A percentile compares a stretch with the other conserved stretches of the same genome.
Evolutionary conservation across 345 rosid genomes (phyloP).

Genomic region (Linum usitatissimum): DNA sequence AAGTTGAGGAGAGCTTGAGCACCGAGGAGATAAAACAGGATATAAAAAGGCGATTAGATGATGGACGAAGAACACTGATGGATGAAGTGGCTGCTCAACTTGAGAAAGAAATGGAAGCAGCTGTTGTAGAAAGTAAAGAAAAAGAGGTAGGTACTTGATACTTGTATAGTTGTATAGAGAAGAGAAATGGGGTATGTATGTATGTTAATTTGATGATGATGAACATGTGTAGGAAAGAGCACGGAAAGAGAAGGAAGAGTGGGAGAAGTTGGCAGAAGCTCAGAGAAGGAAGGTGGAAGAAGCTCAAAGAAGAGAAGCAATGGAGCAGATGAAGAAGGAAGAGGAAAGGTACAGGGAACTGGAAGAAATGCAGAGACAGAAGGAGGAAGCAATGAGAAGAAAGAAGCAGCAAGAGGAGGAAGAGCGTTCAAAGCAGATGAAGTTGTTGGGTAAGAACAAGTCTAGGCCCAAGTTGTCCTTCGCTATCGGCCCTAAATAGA

Average conservation of each 20-base stretch:
- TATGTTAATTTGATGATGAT: too few relatives aligned
- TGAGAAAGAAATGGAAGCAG: conserved; percentile 71
- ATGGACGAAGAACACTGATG: conserved; percentile 54
- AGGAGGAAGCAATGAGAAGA: conserved; percentile 72
- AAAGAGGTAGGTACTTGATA: conserved; percentile 78
- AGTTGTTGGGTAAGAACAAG: conserved; percentile 92
- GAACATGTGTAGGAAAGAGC: conserved; percentile 47
- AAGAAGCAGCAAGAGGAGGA: conserved; percentile 90
- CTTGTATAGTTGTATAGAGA: too few relatives aligned
- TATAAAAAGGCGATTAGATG: conserved; percentile 57
- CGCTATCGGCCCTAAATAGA: conserved; percentile 65
- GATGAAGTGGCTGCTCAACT: conserved; percentile 75
- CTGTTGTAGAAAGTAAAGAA: conserved; percentile 50
- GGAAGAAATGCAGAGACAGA: conserved; percentile 70
- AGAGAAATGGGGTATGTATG: too few relatives aligned
- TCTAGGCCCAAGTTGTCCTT: conserved; percentile 86
- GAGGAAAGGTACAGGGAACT: conserved; percentile 75
- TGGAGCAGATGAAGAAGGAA: conserved; percentile 74
- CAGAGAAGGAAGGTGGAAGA: conserved; percentile 67
- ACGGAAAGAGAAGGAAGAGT: conserved; percentile 57
- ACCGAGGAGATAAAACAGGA: conserved; percentile 57
- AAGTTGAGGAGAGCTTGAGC: conserved; percentile 72
- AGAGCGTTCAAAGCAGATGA: conserved; percentile 80
- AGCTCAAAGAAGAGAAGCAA: conserved; percentile 71
- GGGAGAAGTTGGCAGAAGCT: conserved; percentile 71